Conservation (phyloP, 1,139 yeast genomes). For the Fermentozyma sake region DNA sequence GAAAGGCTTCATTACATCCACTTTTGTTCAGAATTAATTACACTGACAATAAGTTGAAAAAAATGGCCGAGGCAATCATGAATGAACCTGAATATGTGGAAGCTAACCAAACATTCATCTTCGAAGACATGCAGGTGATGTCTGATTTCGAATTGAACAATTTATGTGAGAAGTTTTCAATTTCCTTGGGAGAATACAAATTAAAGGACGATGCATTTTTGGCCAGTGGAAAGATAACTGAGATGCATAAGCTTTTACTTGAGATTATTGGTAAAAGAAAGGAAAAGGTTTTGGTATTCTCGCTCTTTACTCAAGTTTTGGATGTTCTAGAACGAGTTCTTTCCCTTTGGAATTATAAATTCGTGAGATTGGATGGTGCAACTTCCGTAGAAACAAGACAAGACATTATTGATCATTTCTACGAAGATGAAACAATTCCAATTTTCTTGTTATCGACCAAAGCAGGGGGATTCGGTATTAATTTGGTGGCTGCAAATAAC, state of each 20-base stretch:
- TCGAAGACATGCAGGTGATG: slow-evolving; percentile 96
- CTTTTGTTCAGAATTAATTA: slow-evolving; percentile 61
- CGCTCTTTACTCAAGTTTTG: slow-evolving; percentile 87
- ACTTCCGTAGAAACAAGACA: slow-evolving; percentile 93
- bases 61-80: slow-evolving; percentile 78
- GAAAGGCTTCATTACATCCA: slow-evolving; percentile 78
- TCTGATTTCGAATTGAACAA: slow-evolving; percentile 81
- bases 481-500: slow-evolving; percentile 89
- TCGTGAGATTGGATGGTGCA: slow-evolving; percentile 85
- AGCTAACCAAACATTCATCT: slow-evolving; percentile 72
- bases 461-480: slow-evolving; percentile 98
- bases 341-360: slow-evolving; percentile 61
- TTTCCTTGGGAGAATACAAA: slow-evolving; percentile 51
- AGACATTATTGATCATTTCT: slow-evolving; percentile 82
- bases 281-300: slow-evolving; percentile 79
- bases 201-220: slow-evolving; percentile 57
- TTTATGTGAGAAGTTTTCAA: slow-evolving; percentile 70
- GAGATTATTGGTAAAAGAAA: slow-evolving; percentile 45
- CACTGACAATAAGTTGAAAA: slow-evolving; percentile 46
- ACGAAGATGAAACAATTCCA: slow-evolving; percentile 78
- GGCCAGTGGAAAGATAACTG: slow-evolving; percentile 72
- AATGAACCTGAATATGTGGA: slow-evolving; percentile 71
- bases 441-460: slow-evolving; percentile 86
- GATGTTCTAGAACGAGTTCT: slow-evolving; percentile 81
- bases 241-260: slow-evolving; percentile 56